These are phyloP conservation scores for Lentinula novae-zelandiae DNA, from an alignment of 1,284 basidiomycete species.

Conservation along the genomic window DNA sequence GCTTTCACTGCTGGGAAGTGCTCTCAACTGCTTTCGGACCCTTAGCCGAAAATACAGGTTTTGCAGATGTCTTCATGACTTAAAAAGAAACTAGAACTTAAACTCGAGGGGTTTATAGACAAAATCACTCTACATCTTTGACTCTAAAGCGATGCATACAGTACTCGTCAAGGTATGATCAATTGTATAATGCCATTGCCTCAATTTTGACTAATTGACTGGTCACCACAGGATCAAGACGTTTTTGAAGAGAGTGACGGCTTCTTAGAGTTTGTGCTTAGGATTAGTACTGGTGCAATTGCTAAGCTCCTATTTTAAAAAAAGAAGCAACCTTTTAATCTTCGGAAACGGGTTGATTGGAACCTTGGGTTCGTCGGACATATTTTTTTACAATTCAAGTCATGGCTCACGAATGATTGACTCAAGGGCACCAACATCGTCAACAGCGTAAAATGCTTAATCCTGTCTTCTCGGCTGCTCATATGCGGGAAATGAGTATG, in stretches of 20 bases:
- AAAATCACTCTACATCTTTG: slow-evolving; percentile 25
- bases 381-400: neutral
- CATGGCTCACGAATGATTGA: neutral
- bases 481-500: slow-evolving; percentile 14
- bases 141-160: slow-evolving; percentile 31
- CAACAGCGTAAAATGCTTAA: slow-evolving; percentile 14
- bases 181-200: neutral
- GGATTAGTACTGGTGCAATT: neutral
- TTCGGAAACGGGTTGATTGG: slow-evolving; percentile 7
- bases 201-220: neutral
- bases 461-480: slow-evolving; percentile 14
- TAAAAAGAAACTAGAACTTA: neutral
- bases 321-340: neutral
- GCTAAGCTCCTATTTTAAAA: neutral
- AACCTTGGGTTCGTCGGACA: neutral
- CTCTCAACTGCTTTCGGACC: too few species aligned
- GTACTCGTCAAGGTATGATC: slow-evolving; percentile 26
- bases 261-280: slow-evolving; percentile 4
- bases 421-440: slow-evolving; percentile 8
- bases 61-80: neutral
- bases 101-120: slow-evolving; percentile 15
- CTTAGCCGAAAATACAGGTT: too few species aligned
- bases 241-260: neutral
- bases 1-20: too few species aligned
- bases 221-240: slow-evolving; percentile 2